Conservation (phyloP, 306 rosid species). For the Gastrolobium bilobum region DNA sequence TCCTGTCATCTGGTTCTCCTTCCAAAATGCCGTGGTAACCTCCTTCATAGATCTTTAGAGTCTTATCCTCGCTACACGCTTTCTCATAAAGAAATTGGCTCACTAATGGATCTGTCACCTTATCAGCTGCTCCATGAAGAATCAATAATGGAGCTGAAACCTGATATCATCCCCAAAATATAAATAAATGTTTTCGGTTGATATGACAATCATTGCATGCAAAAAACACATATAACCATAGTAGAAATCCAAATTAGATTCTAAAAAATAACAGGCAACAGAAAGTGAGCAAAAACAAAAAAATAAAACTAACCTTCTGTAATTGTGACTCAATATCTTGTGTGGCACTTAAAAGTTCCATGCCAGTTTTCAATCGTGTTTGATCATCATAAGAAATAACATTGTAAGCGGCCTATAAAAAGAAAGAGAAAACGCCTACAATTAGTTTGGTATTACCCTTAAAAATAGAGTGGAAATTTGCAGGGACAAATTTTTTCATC, state of each 20-base stretch:
- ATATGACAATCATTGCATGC: background rate
- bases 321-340: constrained; percentile 74
- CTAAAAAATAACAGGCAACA: background rate
- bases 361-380: constrained; percentile 77
- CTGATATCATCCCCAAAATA: constrained; percentile 49
- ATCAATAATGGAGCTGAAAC: constrained; percentile 80
- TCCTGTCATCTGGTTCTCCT: constrained; percentile 90
- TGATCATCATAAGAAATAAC: constrained; percentile 75
- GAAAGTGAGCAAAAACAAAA: constrained; percentile 11
- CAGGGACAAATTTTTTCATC: background rate
- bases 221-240: background rate
- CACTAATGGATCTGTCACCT: constrained; percentile 85
- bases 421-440: constrained; percentile 5
- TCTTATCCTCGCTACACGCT: constrained; percentile 80
- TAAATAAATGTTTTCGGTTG: background rate
- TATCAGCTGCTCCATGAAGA: constrained; percentile 89
- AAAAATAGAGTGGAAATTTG: background rate
- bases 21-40: constrained; percentile 84
- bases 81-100: constrained; percentile 83
- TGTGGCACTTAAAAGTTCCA: constrained; percentile 81
- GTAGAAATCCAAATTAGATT: background rate
- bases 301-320: constrained; percentile 63
- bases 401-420: constrained; percentile 76
- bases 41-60: constrained; percentile 71
- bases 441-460: background rate